Percentiles rank a stretch among this genome's conserved stretches.
These are phyloP conservation scores for Stagonosporopsis vannaccii DNA, from an alignment of 2,329 filamentous ascomycete genomes.

Conservation along the genomic window DNA sequence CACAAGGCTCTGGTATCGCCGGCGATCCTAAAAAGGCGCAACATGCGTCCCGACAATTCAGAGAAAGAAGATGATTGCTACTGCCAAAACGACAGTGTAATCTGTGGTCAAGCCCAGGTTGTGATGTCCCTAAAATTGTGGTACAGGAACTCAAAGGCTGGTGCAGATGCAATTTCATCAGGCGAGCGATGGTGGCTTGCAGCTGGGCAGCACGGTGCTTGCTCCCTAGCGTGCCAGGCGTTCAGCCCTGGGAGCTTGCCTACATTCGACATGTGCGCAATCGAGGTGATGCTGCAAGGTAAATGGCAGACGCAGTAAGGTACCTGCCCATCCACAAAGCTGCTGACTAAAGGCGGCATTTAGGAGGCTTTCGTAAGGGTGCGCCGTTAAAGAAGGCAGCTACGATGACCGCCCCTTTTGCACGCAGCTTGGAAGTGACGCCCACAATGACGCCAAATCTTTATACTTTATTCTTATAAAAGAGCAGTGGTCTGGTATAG, in stretches of 20 bases:
- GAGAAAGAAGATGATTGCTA: background rate
- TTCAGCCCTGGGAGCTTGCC: background rate
- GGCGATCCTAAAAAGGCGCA: background rate
- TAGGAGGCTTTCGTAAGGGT: too few relatives aligned
- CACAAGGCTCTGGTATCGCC: background rate
- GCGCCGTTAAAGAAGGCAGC: too few relatives aligned
- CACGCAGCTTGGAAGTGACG: background rate
- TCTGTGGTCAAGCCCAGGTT: background rate
- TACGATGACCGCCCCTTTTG: constrained; percentile 1
- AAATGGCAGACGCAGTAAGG: background rate
- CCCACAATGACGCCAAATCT: constrained; percentile 7
- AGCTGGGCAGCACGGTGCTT: background rate
- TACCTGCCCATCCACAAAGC: background rate
- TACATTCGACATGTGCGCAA: background rate
- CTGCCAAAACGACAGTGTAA: background rate
- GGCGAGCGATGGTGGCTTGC: background rate
- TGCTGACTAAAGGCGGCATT: too few relatives aligned
- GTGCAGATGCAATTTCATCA: background rate
- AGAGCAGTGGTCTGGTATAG: constrained; percentile 10
- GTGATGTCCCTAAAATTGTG: background rate
- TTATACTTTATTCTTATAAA: constrained; percentile 1
- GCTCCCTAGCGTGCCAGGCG: background rate
- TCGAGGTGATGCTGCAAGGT: too few relatives aligned
- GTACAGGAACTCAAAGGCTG: background rate
- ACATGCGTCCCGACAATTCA: background rate